phyloP scores from a whole-genome alignment of 257 asterid species.

The Fraxinus americana region DNA sequence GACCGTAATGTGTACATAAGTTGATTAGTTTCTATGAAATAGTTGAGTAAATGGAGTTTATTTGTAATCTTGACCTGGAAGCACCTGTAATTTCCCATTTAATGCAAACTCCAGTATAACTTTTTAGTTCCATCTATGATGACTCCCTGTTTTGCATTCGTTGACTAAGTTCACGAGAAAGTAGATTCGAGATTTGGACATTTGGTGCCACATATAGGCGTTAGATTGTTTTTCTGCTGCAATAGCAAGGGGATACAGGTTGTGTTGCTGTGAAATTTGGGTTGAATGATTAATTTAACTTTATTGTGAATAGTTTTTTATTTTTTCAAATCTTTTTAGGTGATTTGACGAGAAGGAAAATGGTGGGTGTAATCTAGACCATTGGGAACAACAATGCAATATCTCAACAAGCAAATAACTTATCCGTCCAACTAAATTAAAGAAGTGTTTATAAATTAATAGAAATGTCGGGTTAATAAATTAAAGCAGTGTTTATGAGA shows the following conservation, averaged over 20 bases:
- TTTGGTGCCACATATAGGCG: not conserved
- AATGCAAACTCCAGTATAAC: conserved; percentile 29
- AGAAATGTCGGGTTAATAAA: too few relatives aligned
- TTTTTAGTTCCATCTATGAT: not conserved
- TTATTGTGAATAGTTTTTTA: too few relatives aligned
- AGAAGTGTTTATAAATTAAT: too few relatives aligned
- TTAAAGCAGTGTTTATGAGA: too few relatives aligned
- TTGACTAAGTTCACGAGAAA: not conserved
- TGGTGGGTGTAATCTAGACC: too few relatives aligned
- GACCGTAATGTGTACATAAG: conserved; percentile 58
- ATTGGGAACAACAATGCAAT: too few relatives aligned
- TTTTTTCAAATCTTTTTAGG: too few relatives aligned
- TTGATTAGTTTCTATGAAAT: conserved; percentile 34
- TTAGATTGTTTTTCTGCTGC: not conserved
- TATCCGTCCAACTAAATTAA: too few relatives aligned
- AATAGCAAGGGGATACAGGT: not conserved
- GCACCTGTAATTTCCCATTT: conserved; percentile 24
- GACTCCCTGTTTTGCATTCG: not conserved
- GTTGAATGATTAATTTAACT: too few relatives aligned
- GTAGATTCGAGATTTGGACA: not conserved
- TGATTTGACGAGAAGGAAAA: too few relatives aligned
- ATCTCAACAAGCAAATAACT: too few relatives aligned
- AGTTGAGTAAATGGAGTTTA: conserved; percentile 28
- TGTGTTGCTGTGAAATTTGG: not conserved
- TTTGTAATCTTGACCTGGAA: conserved; percentile 43